Evolutionary conservation across 1,139 yeast species (phyloP).

Genomic region (Arxiozyma telluris): DNA sequence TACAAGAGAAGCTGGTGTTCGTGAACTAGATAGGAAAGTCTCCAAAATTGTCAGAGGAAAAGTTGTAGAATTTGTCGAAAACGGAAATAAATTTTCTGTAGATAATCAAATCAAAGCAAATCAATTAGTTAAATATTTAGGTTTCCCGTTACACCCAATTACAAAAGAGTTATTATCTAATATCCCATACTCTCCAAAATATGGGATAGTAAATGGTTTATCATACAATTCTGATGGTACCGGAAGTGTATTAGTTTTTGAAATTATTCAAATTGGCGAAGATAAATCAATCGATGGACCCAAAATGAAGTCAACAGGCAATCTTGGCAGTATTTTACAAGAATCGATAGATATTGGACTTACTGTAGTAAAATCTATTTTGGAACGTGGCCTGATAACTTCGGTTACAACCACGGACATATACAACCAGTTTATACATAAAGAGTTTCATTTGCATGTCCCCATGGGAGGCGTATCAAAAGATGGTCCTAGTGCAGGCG

Average conservation of each 20-base stretch:
- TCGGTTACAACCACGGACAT: constrained; percentile 17
- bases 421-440: constrained; percentile 36
- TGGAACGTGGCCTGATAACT: constrained; percentile 27
- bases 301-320: constrained; percentile 68
- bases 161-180: constrained; percentile 23
- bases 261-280: constrained; percentile 48
- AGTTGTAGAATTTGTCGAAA: constrained; percentile 13
- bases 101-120: constrained; percentile 3
- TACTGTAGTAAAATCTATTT: constrained; percentile 61
- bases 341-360: constrained; percentile 83
- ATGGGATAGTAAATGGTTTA: constrained; percentile 83
- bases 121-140: constrained; percentile 45
- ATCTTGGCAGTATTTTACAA: constrained; percentile 92
- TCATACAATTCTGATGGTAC: constrained; percentile 85
- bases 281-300: constrained; percentile 20
- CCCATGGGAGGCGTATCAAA: constrained; percentile 97
- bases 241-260: constrained; percentile 76
- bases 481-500: constrained; percentile 98
- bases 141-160: constrained; percentile 37
- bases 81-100: constrained; percentile 1
- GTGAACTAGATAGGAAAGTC: constrained; percentile 79
- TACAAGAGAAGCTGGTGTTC: constrained; percentile 92
- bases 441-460: constrained; percentile 88
- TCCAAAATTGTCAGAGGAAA: constrained; percentile 55
- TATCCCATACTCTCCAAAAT: constrained; percentile 27